phyloP scores from a whole-genome alignment of 2,329 filamentous ascomycete species.

The Hypoxylon sp. region DNA sequence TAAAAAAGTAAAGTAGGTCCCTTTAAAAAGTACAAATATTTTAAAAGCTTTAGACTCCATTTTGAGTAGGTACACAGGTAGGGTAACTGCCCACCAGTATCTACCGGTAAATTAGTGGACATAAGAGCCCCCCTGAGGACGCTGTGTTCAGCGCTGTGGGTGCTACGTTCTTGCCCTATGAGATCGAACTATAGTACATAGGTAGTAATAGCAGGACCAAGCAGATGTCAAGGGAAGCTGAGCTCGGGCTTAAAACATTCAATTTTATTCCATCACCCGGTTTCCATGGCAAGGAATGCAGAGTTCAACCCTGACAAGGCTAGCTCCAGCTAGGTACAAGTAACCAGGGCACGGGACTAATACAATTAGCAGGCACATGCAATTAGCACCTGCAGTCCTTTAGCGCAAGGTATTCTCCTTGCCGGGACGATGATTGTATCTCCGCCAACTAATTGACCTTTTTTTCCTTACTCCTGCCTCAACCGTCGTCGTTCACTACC shows the following conservation, averaged over 20 bases:
- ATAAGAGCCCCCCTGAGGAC: constrained; percentile 29
- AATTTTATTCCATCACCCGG: constrained; percentile 49
- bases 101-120: constrained; percentile 42
- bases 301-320: constrained; percentile 45
- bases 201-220: neutral
- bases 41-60: no score
- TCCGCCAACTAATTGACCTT: constrained; percentile 28
- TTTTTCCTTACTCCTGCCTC: constrained; percentile 34
- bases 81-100: no score
- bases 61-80: no score
- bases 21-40: no score
- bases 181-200: constrained; percentile 39
- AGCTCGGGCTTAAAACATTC: constrained; percentile 46
- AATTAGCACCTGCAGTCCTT: constrained; percentile 1
- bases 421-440: constrained; percentile 10
- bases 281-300: constrained; percentile 55
- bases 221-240: constrained; percentile 41
- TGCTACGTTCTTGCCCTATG: constrained; percentile 40
- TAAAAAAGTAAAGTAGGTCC: no score
- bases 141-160: constrained; percentile 32
- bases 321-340: constrained; percentile 24
- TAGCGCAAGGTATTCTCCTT: constrained; percentile 37
- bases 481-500: constrained; percentile 40
- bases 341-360: constrained; percentile 15
- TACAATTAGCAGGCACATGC: constrained; percentile 1